These are phyloP conservation scores for Mangifera indica DNA, from an alignment of 345 rosid species.

Conservation along the genomic window DNA sequence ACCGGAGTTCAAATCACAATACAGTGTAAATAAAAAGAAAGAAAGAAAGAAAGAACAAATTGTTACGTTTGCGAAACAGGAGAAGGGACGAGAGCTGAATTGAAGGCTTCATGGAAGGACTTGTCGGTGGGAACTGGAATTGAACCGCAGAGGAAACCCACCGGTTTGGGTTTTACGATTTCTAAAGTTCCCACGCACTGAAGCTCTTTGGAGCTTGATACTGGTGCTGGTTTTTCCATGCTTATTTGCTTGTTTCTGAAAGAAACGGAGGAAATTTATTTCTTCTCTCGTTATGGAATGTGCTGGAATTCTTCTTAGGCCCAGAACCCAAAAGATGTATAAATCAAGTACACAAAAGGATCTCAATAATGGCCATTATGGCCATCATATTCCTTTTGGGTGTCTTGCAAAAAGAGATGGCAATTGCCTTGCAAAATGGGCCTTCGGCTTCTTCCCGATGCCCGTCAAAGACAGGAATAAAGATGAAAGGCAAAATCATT, in stretches of 20 bases:
- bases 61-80: conserved; percentile 61
- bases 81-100: conserved; percentile 72
- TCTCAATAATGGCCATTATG: too few relatives aligned
- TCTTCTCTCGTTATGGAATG: too few relatives aligned
- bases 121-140: conserved; percentile 84
- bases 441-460: too few relatives aligned
- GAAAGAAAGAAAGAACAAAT: not conserved
- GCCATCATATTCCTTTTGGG: too few relatives aligned
- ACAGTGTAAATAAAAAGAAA: not conserved
- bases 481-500: too few relatives aligned
- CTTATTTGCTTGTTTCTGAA: not conserved
- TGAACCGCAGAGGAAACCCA: conserved; percentile 89
- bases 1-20: not conserved
- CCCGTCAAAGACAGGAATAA: too few relatives aligned
- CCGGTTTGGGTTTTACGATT: conserved; percentile 62
- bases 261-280: too few relatives aligned
- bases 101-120: conserved; percentile 58
- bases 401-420: too few relatives aligned
- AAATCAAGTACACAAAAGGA: too few relatives aligned
- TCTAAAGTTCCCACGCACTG: conserved; percentile 81
- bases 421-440: too few relatives aligned
- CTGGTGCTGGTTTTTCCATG: conserved; percentile 43
- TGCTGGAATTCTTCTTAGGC: too few relatives aligned
- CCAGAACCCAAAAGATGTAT: too few relatives aligned
- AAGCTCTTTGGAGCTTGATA: conserved; percentile 52